phyloP scores from a whole-genome alignment of 148 eudicot species.

The Vaccinium vitisidaea region DNA sequence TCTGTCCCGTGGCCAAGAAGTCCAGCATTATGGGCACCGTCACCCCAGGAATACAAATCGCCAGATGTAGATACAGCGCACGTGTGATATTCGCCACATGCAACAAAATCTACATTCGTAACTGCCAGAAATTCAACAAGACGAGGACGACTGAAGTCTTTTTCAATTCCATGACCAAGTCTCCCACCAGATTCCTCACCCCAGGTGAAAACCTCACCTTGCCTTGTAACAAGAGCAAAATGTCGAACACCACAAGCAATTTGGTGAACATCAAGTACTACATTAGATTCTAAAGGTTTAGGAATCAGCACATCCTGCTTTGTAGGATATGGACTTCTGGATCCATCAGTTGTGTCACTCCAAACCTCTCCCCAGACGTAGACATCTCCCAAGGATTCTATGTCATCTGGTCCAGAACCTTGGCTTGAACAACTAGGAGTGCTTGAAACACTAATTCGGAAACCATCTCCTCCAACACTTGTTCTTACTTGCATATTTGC shows the following conservation, averaged over 20 bases:
- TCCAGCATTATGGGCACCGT: slow-evolving; percentile 68
- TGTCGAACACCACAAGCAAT: slow-evolving; percentile 79
- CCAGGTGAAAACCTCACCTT: slow-evolving; percentile 92
- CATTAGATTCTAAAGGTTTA: slow-evolving; percentile 68
- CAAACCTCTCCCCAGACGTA: slow-evolving; percentile 86
- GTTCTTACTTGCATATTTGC: slow-evolving; percentile 64
- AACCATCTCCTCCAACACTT: slow-evolving; percentile 61
- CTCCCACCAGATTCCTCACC: slow-evolving; percentile 91
- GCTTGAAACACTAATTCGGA: slow-evolving; percentile 76
- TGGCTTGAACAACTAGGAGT: slow-evolving; percentile 76
- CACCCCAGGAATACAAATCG: slow-evolving; percentile 84
- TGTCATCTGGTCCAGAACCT: slow-evolving; percentile 76
- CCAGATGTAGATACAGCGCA: slow-evolving; percentile 76
- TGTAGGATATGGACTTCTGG: slow-evolving; percentile 22
- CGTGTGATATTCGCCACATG: slow-evolving; percentile 82
- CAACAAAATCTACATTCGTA: slow-evolving; percentile 64
- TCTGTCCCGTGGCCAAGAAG: slow-evolving; percentile 88
- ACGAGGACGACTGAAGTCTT: slow-evolving; percentile 53
- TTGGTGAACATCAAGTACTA: slow-evolving; percentile 84
- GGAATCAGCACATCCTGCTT: slow-evolving; percentile 57
- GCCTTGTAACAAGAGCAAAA: slow-evolving; percentile 74
- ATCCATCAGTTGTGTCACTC: slow-evolving; percentile 49
- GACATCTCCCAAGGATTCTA: slow-evolving; percentile 77
- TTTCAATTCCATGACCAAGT: slow-evolving; percentile 80
- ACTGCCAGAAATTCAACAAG: slow-evolving; percentile 64